Evolutionary conservation across 176 grass and related monocot species (phyloP), one percentile per base, ranked within the genome.

Genomic region (Puya raimondii): DNA sequence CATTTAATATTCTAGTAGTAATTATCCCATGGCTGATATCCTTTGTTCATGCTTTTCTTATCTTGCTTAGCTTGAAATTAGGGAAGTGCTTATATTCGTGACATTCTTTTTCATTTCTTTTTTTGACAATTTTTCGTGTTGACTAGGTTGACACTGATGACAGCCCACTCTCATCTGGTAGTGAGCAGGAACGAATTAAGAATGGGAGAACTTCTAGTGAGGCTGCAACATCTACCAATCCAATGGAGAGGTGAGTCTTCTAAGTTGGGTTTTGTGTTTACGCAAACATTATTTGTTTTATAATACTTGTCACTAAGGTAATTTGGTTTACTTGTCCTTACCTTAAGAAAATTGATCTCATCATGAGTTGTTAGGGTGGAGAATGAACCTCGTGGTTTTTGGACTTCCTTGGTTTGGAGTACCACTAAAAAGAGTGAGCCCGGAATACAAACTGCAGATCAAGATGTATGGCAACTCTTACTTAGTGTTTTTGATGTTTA

Each of bases 81-180:
- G 33, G 33, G 7, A 42, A 42, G 33, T 42, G 33, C 33, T 42
- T 42, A 42, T 42, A 42, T 42, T 42, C 1, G 33, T 42, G 33
- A 6, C 33, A 56, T 22, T 21, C 61, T 27, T 18, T 61, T 18
- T 71, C 63, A 25, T 42, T 75, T 48, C 5, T 70, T 22, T 64
- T 64, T 18, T 54, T 85, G 23, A 89, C 61, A 11, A 22, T 59
- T 85, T 80, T 48, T 79, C 29, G 53, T 81, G 74, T 71, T 70
- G 29, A 77, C 59, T 88, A 90, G 85, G 78, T 74, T 73, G 84
- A 92, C 81, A 70, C 65, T 86, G 85, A 56, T 85, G 72, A 66
- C 23, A 63, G 66, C 58, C 29, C 53, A 47, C 47, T 85, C 71
- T 74, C 86, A 63, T 79, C 91, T 81, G 65, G 71, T 81, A 67